Base-by-base conservation (phyloP, 768 basidiomycete species). In the Agrocybe pediades region DNA sequence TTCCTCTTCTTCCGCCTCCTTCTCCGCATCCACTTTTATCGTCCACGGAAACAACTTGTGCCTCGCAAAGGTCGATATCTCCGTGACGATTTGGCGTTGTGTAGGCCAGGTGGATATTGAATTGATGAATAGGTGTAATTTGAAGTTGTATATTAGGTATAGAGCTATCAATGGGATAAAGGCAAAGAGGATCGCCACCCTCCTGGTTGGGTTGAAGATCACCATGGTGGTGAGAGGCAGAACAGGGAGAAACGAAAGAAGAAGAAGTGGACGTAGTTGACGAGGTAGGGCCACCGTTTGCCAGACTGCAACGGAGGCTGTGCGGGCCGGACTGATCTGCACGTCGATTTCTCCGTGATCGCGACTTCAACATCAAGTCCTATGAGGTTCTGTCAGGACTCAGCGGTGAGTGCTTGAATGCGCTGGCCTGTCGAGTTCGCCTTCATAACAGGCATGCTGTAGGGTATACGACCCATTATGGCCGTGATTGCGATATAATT, bases 31-130 rank as follows among this genome's bases (percentile, higher is more conserved):
- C 1, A 46, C 33, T 40, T 59, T 57, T 15, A 58, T 29, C 3
- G 61, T 63, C 64, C 64, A 65, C 8, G 63, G 63, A 51, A 54
- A 56, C 15, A 67, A 48, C 41, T 54, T 63, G 30, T 67, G 65
- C 17, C 62, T 54, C n/a, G 58, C 60, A 26, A 59, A 57, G 9
- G 51, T 55, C 20, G 60, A 54, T n/a, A 65, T n/a, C n/a, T 62
- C 55, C 17, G 46, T n/a, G 27, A 63, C 54, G 11, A 64, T 56
- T 16, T 61, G 57, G 16, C 51, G 49, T 46, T 64, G 60, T 1
- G 62, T 62, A 9, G 66, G 64, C 62, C 60, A 64, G 21, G 59
- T 65, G 21, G 60, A 49, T 45, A 67, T 53, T 3, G 62, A 49
- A 15, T 64, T 61, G 19, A 67, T 45, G 19, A 65, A 53, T 15